These are phyloP conservation scores for Mycena galericulata DNA, from an alignment of 768 basidiomycete genomes.

Conservation along the genomic window DNA sequence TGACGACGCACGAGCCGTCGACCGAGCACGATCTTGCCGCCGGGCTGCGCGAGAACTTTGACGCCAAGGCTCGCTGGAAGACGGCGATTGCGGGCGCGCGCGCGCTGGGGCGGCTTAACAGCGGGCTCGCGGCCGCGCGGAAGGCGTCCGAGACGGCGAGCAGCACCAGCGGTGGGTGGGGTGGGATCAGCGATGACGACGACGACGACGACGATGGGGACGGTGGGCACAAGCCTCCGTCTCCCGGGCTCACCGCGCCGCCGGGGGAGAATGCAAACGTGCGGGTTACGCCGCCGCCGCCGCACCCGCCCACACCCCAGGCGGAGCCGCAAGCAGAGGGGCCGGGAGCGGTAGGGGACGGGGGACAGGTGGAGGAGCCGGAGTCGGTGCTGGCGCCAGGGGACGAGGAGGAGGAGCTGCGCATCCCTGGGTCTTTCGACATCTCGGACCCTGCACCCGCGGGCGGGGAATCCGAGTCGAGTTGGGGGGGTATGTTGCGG, in stretches of 20 bases:
- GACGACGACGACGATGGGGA: slow-evolving; percentile 48
- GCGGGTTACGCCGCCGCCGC: slow-evolving; percentile 45
- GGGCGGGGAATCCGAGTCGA: slow-evolving; percentile 3
- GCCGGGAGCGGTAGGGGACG: slow-evolving; percentile 29
- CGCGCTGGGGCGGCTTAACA: slow-evolving; percentile 54
- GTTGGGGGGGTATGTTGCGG: slow-evolving; percentile 48
- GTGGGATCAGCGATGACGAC: slow-evolving; percentile 46
- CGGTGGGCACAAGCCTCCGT: slow-evolving; percentile 40
- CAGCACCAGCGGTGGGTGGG: slow-evolving; percentile 46
- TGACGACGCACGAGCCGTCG: slow-evolving; percentile 73
- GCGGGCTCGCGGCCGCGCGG: slow-evolving; percentile 40
- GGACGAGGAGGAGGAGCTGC: slow-evolving; percentile 48
- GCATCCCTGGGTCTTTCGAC: slow-evolving; percentile 68
- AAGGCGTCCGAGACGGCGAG: slow-evolving; percentile 47
- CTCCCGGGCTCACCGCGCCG: too few relatives aligned
- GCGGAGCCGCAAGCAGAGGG: slow-evolving; percentile 42
- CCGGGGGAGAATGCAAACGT: slow-evolving; percentile 57
- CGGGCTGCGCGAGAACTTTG: slow-evolving; percentile 87
- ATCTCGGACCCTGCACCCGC: slow-evolving; percentile 30
- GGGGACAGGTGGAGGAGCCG: slow-evolving; percentile 13
- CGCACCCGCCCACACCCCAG: background rate
- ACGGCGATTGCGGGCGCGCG: slow-evolving; percentile 70
- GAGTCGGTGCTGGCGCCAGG: slow-evolving; percentile 12
- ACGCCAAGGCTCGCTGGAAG: slow-evolving; percentile 80
- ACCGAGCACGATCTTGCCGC: slow-evolving; percentile 79